Base-by-base conservation (phyloP, 306 rosid genomes). In the Ceratonia siliqua region DNA sequence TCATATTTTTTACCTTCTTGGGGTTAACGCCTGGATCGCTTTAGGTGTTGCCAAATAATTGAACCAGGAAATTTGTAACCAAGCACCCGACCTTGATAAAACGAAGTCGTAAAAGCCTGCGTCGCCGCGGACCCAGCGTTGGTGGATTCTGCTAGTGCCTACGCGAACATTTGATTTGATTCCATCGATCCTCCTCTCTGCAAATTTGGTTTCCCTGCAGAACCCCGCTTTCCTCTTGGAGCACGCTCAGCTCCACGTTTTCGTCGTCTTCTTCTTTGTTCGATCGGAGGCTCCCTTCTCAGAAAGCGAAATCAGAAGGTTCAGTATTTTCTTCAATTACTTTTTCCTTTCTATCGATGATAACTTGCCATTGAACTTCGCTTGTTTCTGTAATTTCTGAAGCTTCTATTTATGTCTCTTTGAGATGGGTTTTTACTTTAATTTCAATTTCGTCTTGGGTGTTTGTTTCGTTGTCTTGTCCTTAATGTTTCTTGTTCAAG, bases 321-420 rank as follows among this genome's bases (percentile, higher is more conserved):
- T 66, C 56, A 2, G 3, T 25, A 8, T 27, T 45, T 66, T 14
- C 38, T 64, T 13, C 20, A 0, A 3, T 50, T 22, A 2, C 7
- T 11, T 17, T 0, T 11, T 63, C 20, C 8, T 35, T 53, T 18
- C 46, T 6, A 20, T 17, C 48, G 45, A 3, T 20, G 21, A 20
- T 2, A 12, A 10, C 46, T 21, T 5, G 42, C 22, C 0, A 15
- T 66, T 27, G 17, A 22, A 5, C 38, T 70, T 54, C 50, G 41
- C 42, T 53, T 36, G 20, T 52, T 70, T 70, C 28, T 41, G 32
- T 41, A 8, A 72, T 57, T 72, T 58, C 32, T 42, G 33, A 68
- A 49, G 21, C 8, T 12, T 39, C 15, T 21, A 50, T 9, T 15
- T 41, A 24, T 42, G 24, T 24, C 24, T 53, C 35, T 70, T 0